These are phyloP conservation scores for Ascochyta koolunga DNA, from an alignment of 2,329 filamentous ascomycete genomes.

Conservation along the genomic window DNA sequence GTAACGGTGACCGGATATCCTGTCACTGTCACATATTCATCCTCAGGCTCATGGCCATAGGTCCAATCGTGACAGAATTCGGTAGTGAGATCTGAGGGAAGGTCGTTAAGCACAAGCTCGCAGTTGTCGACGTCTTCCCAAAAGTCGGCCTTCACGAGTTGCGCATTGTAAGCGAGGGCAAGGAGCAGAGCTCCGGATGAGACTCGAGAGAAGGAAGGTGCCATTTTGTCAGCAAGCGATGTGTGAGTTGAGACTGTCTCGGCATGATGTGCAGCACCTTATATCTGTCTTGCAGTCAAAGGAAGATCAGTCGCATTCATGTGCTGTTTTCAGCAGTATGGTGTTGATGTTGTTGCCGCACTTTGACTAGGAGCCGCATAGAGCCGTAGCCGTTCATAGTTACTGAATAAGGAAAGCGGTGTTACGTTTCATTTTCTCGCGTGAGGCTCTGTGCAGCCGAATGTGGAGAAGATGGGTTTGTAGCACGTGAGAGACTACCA, in stretches of 20 bases:
- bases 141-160: conserved; percentile 12
- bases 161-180: conserved; percentile 15
- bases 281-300: conserved; percentile 11
- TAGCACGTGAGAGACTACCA: conserved; percentile 2
- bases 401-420: background rate
- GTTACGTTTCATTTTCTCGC: conserved; percentile 3
- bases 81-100: conserved; percentile 3
- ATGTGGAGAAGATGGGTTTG: background rate
- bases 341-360: background rate
- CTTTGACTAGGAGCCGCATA: background rate
- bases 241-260: conserved; percentile 11
- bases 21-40: conserved; percentile 6
- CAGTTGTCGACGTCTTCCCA: conserved; percentile 18
- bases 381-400: background rate
- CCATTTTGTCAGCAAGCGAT: conserved; percentile 11
- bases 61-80: conserved; percentile 12
- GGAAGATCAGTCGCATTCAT: background rate
- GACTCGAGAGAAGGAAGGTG: conserved; percentile 13
- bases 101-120: conserved; percentile 13
- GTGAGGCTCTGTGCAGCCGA: conserved; percentile 1
- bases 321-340: conserved; percentile 10
- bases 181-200: conserved; percentile 15
- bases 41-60: conserved; percentile 3
- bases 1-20: conserved; percentile 6
- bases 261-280: conserved; percentile 8